Percentiles rank a stretch among this genome's conserved stretches.
phyloP scores from a whole-genome alignment of 1,284 basidiomycete species.

The Singerocomus rubriflavus region DNA sequence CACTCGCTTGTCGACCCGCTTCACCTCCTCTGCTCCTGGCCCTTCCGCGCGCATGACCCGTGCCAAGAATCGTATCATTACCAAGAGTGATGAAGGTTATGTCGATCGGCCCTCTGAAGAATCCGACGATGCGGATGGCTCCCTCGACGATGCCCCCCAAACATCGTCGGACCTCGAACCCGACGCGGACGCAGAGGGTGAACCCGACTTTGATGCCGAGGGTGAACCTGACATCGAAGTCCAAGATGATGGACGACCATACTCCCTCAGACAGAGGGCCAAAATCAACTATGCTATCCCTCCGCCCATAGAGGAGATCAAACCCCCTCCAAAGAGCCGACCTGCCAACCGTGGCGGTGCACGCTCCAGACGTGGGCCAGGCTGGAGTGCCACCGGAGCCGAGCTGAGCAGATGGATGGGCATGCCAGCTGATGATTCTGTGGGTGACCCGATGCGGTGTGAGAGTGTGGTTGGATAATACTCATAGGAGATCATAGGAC shows the following conservation, averaged over 20 bases:
- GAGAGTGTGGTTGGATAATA: background rate
- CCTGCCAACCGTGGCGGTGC: constrained; percentile 30
- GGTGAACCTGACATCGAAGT: constrained; percentile 38
- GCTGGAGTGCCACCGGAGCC: constrained; percentile 75
- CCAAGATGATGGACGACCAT: constrained; percentile 54
- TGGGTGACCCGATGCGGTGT: constrained; percentile 32
- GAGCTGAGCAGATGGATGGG: constrained; percentile 76
- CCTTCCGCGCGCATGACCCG: constrained; percentile 29
- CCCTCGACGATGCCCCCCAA: constrained; percentile 50
- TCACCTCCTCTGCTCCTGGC: constrained; percentile 1
- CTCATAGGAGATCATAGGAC: constrained; percentile 43
- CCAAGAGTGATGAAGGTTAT: constrained; percentile 52
- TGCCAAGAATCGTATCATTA: constrained; percentile 30
- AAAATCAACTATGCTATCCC: constrained; percentile 76
- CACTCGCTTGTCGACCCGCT: constrained; percentile 28
- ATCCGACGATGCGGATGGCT: constrained; percentile 57
- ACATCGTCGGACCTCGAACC: constrained; percentile 46
- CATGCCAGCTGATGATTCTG: constrained; percentile 66
- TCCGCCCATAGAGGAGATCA: constrained; percentile 67
- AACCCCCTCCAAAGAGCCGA: constrained; percentile 42
- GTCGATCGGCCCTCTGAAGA: constrained; percentile 48
- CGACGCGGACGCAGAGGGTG: constrained; percentile 38
- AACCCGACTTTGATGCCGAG: constrained; percentile 32
- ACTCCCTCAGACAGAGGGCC: constrained; percentile 59
- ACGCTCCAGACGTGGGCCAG: constrained; percentile 46